Evolutionary conservation across 2,329 filamentous ascomycete species (phyloP).

Genomic region (Pyrenochaeta sp.): DNA sequence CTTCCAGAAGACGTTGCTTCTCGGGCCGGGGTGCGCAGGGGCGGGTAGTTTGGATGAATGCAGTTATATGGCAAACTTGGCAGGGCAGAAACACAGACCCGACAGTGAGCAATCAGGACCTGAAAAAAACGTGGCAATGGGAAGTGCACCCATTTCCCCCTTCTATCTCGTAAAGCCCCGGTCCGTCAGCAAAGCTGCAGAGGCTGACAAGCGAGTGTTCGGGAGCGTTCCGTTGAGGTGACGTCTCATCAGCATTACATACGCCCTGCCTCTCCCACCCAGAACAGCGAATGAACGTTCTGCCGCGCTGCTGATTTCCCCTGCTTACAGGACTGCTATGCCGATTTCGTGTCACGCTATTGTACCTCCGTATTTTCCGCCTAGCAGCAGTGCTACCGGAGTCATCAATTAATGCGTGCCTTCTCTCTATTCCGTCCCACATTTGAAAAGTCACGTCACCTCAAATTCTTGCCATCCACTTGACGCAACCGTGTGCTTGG

Average conservation of each 20-base stretch:
- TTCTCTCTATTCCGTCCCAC: background rate
- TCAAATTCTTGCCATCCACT: background rate
- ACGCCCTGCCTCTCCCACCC: background rate
- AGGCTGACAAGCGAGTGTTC: background rate
- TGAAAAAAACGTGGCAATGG: constrained; percentile 10
- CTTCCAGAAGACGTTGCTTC: background rate
- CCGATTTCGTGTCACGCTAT: background rate
- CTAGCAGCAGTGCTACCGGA: constrained; percentile 2
- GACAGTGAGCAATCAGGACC: background rate
- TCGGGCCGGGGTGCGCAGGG: background rate
- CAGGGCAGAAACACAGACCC: background rate
- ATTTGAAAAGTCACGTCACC: background rate
- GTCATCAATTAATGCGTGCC: constrained; percentile 7
- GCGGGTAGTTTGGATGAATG: constrained; percentile 1
- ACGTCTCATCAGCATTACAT: background rate
- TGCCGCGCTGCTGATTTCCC: constrained; percentile 11
- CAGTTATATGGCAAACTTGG: background rate
- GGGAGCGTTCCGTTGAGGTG: constrained; percentile 1
- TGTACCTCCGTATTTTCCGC: constrained; percentile 6
- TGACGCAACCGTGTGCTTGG: background rate
- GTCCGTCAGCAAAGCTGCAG: constrained; percentile 7
- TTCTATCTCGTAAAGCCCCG: background rate
- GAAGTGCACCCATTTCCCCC: constrained; percentile 1
- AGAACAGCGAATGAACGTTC: constrained; percentile 5
- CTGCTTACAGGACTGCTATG: constrained; percentile 3